Conservation (phyloP, 192 early-diverging fungal species). For the Coemansia sp. region DNA sequence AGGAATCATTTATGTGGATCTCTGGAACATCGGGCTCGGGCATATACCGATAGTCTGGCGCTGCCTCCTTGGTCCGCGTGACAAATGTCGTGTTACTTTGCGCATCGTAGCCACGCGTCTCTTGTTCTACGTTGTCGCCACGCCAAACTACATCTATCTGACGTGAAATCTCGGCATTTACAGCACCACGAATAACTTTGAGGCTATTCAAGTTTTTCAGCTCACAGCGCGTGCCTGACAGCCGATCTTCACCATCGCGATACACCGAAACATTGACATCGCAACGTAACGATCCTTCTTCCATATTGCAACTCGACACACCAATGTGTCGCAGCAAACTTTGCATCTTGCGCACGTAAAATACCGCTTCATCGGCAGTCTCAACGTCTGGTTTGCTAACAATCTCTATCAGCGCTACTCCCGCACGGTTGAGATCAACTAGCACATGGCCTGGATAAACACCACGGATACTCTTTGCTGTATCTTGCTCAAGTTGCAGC, state of each 20-base stretch:
- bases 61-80: slow-evolving; percentile 79
- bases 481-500: slow-evolving; percentile 91
- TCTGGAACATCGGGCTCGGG: slow-evolving; percentile 64
- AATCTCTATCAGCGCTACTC: slow-evolving; percentile 87
- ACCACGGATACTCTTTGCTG: slow-evolving; percentile 78
- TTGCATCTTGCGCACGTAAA: slow-evolving; percentile 78
- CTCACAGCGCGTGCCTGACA: slow-evolving; percentile 70
- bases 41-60: slow-evolving; percentile 88
- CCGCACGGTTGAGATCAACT: slow-evolving; percentile 85
- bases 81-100: slow-evolving; percentile 61
- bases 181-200: slow-evolving; percentile 64
- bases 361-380: slow-evolving; percentile 72
- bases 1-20: slow-evolving; percentile 37
- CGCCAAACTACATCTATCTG: slow-evolving; percentile 65
- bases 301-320: slow-evolving; percentile 78
- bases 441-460: slow-evolving; percentile 59
- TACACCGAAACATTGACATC: slow-evolving; percentile 91
- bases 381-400: slow-evolving; percentile 84
- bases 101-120: slow-evolving; percentile 82
- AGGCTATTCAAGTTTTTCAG: slow-evolving; percentile 82
- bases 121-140: slow-evolving; percentile 61
- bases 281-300: slow-evolving; percentile 87
- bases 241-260: slow-evolving; percentile 47
- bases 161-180: slow-evolving; percentile 78
- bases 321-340: slow-evolving; percentile 66